A percentile compares a stretch with the other conserved stretches of the same genome.
Conservation (phyloP, 2,329 filamentous ascomycete species). For the Ceratocystis cubensis region DNA sequence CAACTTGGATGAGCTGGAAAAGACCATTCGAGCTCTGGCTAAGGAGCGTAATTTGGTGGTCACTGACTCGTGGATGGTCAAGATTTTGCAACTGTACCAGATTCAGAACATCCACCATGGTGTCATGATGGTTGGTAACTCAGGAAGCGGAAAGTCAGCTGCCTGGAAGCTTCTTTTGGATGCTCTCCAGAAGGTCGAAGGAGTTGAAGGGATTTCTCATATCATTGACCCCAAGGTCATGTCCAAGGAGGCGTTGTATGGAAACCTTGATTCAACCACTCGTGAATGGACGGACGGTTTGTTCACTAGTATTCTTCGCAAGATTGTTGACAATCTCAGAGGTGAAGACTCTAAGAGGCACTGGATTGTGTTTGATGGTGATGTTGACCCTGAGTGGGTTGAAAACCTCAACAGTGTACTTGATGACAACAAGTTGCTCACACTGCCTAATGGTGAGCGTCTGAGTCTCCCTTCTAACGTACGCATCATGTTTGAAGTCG, state of each 20-base stretch:
- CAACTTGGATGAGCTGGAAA: constrained; percentile 64
- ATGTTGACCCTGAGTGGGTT: constrained; percentile 98
- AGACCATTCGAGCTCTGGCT: constrained; percentile 71
- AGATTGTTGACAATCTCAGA: constrained; percentile 96
- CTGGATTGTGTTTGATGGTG: constrained; percentile 98
- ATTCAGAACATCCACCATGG: constrained; percentile 97
- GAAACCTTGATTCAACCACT: constrained; percentile 89
- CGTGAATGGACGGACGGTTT: constrained; percentile 98
- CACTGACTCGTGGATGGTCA: constrained; percentile 93
- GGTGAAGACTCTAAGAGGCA: constrained; percentile 94
- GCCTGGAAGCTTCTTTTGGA: constrained; percentile 89
- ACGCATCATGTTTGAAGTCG: constrained; percentile 99
- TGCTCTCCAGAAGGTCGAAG: constrained; percentile 81
- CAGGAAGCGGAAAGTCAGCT: constrained; percentile 91
- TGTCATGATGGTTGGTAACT: constrained; percentile 99
- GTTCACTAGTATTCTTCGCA: constrained; percentile 93
- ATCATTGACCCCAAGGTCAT: constrained; percentile 99
- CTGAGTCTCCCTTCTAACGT: constrained; percentile 89
- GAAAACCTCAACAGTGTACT: constrained; percentile 99
- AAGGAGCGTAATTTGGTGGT: constrained; percentile 76
- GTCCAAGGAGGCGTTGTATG: constrained; percentile 96
- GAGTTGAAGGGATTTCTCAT: constrained; percentile 85
- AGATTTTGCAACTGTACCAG: constrained; percentile 91
- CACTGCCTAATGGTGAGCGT: constrained; percentile 93
- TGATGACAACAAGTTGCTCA: constrained; percentile 97